Evolutionary conservation across 192 early-diverging fungal species (phyloP), one percentile per base, ranked within the genome.

Genomic region (Backusella liffmaniae): DNA sequence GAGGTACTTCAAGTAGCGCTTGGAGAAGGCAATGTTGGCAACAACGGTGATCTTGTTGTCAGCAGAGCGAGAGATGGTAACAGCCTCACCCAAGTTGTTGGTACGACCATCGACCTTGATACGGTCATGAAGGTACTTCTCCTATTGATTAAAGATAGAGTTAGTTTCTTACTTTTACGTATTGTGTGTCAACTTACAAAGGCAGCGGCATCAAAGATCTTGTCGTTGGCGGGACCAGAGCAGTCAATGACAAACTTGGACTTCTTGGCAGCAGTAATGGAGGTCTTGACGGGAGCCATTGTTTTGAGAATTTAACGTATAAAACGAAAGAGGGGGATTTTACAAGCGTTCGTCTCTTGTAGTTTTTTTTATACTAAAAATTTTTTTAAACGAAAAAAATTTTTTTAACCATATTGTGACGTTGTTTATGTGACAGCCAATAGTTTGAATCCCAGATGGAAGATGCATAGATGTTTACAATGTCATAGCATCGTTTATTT

Each of bases 1-100:
- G 70, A 99, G 93, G 91, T 99, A 99, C 94, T 99, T 99, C 86
- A 98, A 85, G 92, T 99, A 99, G 79, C 97, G 93, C 94, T 99
- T 99, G 80, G 97, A 92, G 88, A 98, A 95, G 70, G 85, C 86
- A 76, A 82, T 79, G 85, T 87, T 88, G 82, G 91, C 85, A 76
- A 91, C 88, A 77, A 96, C 91, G 76, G 94, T 92, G 82, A 99
- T 86, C 82, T 88, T 90, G 83, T 84, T 80, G 77, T 91, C 90
- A 76, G 84, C 85, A 35, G 72, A 80, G 77, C 95, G 95, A 83
- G 87, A 80, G 77, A 99, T 96, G 86, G 90, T 86, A 72, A 99
- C 92, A 73, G 86, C 70, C 66, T 95, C 93, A 72, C 91, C 91
- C 78, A 99, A 90, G 95, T 98, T 98, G 89, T 92, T 92, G 80